Percentiles rank a stretch among this genome's conserved stretches.
Conservation (phyloP, 495 filamentous ascomycete genomes). For the Aspergillus leporis region DNA sequence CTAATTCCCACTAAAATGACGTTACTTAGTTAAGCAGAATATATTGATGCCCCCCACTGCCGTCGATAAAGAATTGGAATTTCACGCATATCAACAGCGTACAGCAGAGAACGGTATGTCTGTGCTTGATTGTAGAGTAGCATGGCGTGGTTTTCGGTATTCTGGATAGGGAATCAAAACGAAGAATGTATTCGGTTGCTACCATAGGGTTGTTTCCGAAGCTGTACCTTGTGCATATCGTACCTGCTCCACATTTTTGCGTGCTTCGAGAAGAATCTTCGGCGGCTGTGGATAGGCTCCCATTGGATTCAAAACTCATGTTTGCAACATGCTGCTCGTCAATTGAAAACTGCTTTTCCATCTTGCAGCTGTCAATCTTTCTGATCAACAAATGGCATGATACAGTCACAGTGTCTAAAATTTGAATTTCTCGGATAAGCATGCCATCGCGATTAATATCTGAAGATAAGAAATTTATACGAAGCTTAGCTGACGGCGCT, state of each 20-base stretch:
- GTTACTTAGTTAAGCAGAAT: neutral
- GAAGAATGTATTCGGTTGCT: neutral
- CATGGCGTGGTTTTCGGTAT: neutral
- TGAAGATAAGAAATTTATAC: neutral
- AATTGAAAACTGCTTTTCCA: neutral
- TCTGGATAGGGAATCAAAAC: neutral
- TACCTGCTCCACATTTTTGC: neutral
- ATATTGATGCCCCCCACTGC: neutral
- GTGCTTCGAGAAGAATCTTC: neutral
- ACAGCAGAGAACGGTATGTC: neutral
- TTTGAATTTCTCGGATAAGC: neutral
- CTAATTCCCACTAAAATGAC: neutral
- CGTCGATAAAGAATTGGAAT: neutral
- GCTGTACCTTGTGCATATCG: neutral
- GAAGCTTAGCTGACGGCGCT: no score
- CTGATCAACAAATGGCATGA: no score
- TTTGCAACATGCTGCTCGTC: no score
- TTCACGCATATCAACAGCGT: neutral
- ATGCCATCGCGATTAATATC: neutral
- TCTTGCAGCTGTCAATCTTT: neutral
- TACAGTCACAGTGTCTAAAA: neutral
- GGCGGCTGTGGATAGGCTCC: neutral
- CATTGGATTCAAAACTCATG: neutral
- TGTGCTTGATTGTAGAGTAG: neutral
- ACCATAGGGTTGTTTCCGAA: neutral